Evolutionary conservation across 2,329 filamentous ascomycete species (phyloP).

Genomic region (Colletotrichum sp.): DNA sequence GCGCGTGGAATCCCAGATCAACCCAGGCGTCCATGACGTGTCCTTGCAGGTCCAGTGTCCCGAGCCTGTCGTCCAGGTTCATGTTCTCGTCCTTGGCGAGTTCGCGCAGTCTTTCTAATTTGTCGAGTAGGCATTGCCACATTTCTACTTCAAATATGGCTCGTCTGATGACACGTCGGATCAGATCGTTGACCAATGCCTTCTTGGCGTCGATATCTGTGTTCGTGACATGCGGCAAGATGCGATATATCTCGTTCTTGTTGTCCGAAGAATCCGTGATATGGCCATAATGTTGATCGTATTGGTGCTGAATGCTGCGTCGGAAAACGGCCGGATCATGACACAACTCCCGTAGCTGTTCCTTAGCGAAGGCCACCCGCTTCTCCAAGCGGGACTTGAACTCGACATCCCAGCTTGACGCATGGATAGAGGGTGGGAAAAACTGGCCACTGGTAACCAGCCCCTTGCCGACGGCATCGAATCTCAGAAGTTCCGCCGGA

Average conservation of each 20-base stretch:
- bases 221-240: neutral
- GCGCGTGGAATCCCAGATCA: neutral
- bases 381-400: neutral
- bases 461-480: neutral
- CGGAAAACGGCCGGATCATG: neutral
- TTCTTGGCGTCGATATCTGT: constrained; percentile 13
- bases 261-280: neutral
- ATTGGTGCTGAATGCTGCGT: neutral
- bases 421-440: neutral
- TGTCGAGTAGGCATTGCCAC: neutral
- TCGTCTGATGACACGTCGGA: neutral
- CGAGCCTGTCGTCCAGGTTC: neutral
- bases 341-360: neutral
- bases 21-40: neutral
- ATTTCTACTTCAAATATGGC: neutral
- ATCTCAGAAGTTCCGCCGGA: neutral
- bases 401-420: neutral
- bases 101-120: neutral
- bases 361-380: neutral
- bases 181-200: neutral
- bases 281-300: neutral
- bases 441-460: neutral
- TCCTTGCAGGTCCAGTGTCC: neutral
- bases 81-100: neutral
- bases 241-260: neutral